Evolutionary conservation across 306 rosid genomes (phyloP), one percentile per base, ranked within the genome.

Genomic region (Abrus pulchellus): DNA sequence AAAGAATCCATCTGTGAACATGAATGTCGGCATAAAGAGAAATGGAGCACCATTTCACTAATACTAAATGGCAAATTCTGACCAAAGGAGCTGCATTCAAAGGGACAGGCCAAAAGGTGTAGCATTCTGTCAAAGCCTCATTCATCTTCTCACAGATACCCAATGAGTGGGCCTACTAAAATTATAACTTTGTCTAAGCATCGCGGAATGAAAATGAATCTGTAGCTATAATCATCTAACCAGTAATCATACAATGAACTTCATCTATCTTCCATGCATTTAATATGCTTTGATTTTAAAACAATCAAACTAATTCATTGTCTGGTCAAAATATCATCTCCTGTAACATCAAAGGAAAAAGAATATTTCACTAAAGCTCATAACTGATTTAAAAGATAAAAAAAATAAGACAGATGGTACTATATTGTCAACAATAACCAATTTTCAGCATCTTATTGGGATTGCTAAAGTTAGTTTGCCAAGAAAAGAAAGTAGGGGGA

Each of bases 251-350:
- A 47, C 61, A 68, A 72, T 77, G 53, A 81, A 77, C 76, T 77
- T 57, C 85, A 50, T 57, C 66, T 56, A 63, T 53, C 68, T 65
- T 78, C 78, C 74, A 78, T 71, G 40, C 59, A 72, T 81, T 62
- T 68, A 77, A 87, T 77, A 70, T 62, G 69, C 86, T 82, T 79
- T 77, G 83, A 85, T 72, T 83, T 83, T 34, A 62, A 64, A 67
- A 77, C 52, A 72, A 86, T 34, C 72, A 68, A 80, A 62, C 81
- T 82, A 78, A 72, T 70, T 56, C 57, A 75, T 61, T 67, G 65
- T 68, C 75, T 78, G 60, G 66, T 82, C 84, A 85, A 82, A 81
- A 74, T 75, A 78, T 77, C 88, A 85, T 78, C 66, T 85, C 88
- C 88, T 85, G 82, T 74, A 53, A 78, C 43, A 78, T 68, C 67